Conservation (phyloP, 805 yeast species). For the Kodamaea restingae region DNA sequence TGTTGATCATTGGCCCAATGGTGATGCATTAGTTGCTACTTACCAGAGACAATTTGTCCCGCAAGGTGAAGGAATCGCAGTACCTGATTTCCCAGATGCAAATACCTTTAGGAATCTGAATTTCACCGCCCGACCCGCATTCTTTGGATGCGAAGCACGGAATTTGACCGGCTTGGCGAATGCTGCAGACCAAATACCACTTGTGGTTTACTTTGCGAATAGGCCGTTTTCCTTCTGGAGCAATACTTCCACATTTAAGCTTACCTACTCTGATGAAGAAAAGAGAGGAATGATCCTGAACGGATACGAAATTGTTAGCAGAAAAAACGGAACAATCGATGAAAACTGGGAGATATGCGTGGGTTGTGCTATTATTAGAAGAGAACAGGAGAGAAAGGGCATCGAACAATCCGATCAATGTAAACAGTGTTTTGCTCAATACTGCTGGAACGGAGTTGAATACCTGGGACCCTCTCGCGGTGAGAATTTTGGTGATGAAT, state of each 20-base stretch:
- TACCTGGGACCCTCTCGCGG: slow-evolving; percentile 8
- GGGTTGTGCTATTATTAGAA: slow-evolving; percentile 76
- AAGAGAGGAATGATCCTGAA: slow-evolving; percentile 58
- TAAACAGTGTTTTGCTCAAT: slow-evolving; percentile 58
- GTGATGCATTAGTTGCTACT: slow-evolving; percentile 30
- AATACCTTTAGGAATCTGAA: slow-evolving; percentile 55
- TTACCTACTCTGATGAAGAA: slow-evolving; percentile 56
- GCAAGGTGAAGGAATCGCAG: slow-evolving; percentile 55
- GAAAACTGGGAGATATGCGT: slow-evolving; percentile 67
- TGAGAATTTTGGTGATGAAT: slow-evolving; percentile 12
- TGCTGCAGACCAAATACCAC: slow-evolving; percentile 48
- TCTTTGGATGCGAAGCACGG: slow-evolving; percentile 62
- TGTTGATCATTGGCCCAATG: slow-evolving; percentile 36
- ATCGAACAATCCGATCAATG: slow-evolving; percentile 62
- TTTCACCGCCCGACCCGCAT: slow-evolving; percentile 64
- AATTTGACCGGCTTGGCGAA: slow-evolving; percentile 49
- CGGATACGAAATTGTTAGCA: slow-evolving; percentile 68
- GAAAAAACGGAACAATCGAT: slow-evolving; percentile 63
- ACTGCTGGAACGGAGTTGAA: slow-evolving; percentile 69
- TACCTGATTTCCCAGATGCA: slow-evolving; percentile 77
- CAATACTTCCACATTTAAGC: slow-evolving; percentile 66
- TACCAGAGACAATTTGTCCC: slow-evolving; percentile 28
- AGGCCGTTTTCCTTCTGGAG: slow-evolving; percentile 59
- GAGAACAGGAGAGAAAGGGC: slow-evolving; percentile 67
- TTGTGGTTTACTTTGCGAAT: slow-evolving; percentile 75